Conservation (phyloP, 2,329 filamentous ascomycete genomes). For the Aspergillus tamarii region DNA sequence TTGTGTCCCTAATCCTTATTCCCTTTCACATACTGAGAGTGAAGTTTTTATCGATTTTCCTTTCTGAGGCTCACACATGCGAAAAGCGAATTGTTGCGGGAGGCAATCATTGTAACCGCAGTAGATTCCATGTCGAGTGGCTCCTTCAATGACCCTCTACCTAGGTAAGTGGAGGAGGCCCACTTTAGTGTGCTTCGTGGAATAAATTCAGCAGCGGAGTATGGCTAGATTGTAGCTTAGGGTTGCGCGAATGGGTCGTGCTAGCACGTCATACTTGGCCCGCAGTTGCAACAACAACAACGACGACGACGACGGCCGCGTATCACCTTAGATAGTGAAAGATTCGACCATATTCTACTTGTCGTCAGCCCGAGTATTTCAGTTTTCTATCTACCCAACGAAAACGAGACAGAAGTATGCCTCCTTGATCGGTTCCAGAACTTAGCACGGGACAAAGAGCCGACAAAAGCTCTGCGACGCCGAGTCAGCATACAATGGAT, state of each 20-base stretch:
- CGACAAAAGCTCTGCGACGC: background rate
- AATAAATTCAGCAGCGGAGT: background rate
- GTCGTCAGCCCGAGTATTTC: background rate
- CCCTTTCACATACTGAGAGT: too few relatives aligned
- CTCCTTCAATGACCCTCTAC: background rate
- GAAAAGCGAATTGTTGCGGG: background rate
- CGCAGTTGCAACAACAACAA: conserved; percentile 4
- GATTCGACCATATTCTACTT: background rate
- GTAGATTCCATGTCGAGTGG: background rate
- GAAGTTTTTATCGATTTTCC: background rate
- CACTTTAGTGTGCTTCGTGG: background rate
- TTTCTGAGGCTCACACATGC: background rate
- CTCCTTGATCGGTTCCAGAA: background rate
- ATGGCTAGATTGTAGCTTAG: background rate
- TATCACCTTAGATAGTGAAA: background rate
- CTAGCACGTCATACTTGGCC: conserved; percentile 33
- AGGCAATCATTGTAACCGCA: background rate
- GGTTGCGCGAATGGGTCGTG: conserved; percentile 18
- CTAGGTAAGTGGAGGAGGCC: background rate
- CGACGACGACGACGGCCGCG: background rate
- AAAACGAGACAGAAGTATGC: background rate
- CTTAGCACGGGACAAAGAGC: background rate
- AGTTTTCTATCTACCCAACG: background rate
- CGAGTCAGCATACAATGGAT: conserved; percentile 8
- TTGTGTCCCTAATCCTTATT: background rate